A percentile compares a stretch with the other conserved stretches of the same genome.
Evolutionary conservation across 441 rosid species (phyloP).

Genomic region (Populus tomentosa): DNA sequence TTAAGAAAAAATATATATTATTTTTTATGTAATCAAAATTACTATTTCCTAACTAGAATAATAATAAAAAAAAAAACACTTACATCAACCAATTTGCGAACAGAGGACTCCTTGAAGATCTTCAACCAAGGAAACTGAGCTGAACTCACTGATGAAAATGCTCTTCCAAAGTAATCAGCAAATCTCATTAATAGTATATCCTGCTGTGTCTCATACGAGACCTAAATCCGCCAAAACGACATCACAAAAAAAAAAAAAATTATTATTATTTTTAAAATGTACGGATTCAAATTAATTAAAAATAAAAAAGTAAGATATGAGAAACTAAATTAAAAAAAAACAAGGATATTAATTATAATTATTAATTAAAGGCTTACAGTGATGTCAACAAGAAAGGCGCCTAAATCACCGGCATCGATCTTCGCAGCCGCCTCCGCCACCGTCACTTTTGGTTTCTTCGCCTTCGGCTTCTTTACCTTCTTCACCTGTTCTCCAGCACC

Average conservation of each 20-base stretch:
- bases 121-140: conserved; percentile 75
- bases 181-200: conserved; percentile 74
- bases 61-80: conserved; percentile 14
- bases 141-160: conserved; percentile 46
- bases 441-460: conserved; percentile 67
- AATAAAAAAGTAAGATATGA: background rate
- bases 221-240: conserved; percentile 28
- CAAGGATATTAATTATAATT: background rate
- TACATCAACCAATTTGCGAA: conserved; percentile 57
- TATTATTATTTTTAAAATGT: too few relatives aligned
- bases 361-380: conserved; percentile 21
- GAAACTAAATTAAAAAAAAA: background rate
- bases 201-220: conserved; percentile 49
- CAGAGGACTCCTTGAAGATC: conserved; percentile 51
- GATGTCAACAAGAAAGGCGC: conserved; percentile 50
- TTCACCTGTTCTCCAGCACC: conserved; percentile 19
- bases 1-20: background rate
- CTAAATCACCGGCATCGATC: conserved; percentile 55
- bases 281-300: too few relatives aligned
- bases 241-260: background rate
- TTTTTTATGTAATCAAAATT: background rate
- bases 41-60: background rate
- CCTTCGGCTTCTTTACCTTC: conserved; percentile 63
- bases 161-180: conserved; percentile 65
- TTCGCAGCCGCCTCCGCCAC: conserved; percentile 63